Evolutionary conservation across 768 basidiomycete species (phyloP).

Genomic region (Tremella fuciformis): DNA sequence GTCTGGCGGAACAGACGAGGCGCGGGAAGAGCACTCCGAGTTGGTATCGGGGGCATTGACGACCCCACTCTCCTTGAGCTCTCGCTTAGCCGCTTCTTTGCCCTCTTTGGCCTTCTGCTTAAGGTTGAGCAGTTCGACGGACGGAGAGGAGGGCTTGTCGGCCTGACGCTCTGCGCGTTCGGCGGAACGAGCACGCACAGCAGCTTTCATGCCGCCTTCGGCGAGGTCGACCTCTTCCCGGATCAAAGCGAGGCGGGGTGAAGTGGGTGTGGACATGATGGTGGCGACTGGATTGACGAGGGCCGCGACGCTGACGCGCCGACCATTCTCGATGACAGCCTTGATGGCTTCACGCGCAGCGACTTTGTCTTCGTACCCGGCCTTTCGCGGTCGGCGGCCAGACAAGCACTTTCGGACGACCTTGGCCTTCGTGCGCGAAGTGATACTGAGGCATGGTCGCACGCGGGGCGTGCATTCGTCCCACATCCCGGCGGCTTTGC

Average conservation of each 20-base stretch:
- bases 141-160: too few species aligned
- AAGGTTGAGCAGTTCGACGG: constrained; percentile 1
- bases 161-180: too few species aligned
- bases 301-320: neutral
- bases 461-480: neutral
- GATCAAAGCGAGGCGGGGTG: neutral
- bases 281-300: neutral
- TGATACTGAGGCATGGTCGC: neutral
- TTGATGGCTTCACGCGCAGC: constrained; percentile 33
- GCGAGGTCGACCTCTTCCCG: neutral
- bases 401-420: constrained; percentile 19
- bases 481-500: constrained; percentile 1
- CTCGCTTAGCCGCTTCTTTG: neutral
- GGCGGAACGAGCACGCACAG: too few species aligned
- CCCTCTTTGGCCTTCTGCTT: constrained; percentile 5
- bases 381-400: constrained; percentile 23
- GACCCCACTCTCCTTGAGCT: neutral
- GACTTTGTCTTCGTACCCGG: constrained; percentile 18
- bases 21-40: too few species aligned
- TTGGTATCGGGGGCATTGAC: too few species aligned
- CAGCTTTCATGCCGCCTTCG: neutral
- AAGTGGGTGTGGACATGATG: neutral
- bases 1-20: too few species aligned
- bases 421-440: neutral
- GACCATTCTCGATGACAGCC: constrained; percentile 27